Conservation (phyloP, 2,329 filamentous ascomycete species). For the Fusarium duplospermum region DNA sequence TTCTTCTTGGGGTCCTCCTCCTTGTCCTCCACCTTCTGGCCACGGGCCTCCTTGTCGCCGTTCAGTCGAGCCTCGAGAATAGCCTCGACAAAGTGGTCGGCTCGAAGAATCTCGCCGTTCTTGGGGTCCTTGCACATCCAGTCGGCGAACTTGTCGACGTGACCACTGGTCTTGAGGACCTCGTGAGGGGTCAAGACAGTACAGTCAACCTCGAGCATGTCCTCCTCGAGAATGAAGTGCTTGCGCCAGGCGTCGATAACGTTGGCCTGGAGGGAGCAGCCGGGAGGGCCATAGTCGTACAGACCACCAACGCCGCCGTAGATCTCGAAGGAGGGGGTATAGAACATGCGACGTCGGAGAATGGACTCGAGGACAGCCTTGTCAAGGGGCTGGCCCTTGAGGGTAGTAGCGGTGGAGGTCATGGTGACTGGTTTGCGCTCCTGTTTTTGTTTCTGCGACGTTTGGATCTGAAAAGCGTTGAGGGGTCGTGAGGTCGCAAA, state of each 20-base stretch:
- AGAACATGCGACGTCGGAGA: conserved; percentile 90
- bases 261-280: conserved; percentile 87
- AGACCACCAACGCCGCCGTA: conserved; percentile 91
- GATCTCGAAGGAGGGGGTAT: conserved; percentile 95
- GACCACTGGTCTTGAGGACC: conserved; percentile 93
- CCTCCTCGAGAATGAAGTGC: conserved; percentile 91
- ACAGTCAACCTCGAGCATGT: conserved; percentile 96
- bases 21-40: conserved; percentile 81
- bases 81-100: conserved; percentile 96
- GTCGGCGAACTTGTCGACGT: conserved; percentile 98
- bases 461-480: conserved; percentile 45
- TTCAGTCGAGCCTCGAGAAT: conserved; percentile 88
- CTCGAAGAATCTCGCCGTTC: conserved; percentile 94
- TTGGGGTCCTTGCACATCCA: conserved; percentile 99
- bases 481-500: conserved; percentile 47
- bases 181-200: conserved; percentile 93
- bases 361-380: conserved; percentile 84
- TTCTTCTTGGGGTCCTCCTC: conserved; percentile 79
- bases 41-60: conserved; percentile 92
- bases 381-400: conserved; percentile 91
- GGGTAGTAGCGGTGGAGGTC: conserved; percentile 73
- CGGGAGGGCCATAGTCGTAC: conserved; percentile 93
- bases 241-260: conserved; percentile 91
- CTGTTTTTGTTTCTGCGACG: conserved; percentile 42
- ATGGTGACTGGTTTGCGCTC: conserved; percentile 50